phyloP scores from a whole-genome alignment of 306 rosid genomes.

The Astragalus membranaceus region DNA sequence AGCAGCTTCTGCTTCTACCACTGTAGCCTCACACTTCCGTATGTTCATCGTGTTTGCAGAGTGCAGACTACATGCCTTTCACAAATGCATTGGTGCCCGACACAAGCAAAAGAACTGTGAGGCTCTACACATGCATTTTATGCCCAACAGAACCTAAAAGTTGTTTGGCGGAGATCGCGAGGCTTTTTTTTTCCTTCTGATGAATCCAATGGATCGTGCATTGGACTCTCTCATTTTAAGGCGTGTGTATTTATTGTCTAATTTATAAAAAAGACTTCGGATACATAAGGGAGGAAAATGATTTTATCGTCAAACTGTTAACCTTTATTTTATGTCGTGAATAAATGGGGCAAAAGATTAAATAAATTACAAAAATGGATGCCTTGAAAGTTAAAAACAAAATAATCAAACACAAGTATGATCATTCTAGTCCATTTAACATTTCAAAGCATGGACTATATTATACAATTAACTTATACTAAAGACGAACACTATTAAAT shows the following conservation, averaged over 20 bases:
- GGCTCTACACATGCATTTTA: too few species aligned
- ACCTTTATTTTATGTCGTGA: neutral
- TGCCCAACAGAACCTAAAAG: too few species aligned
- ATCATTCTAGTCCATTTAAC: too few species aligned
- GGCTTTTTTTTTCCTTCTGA: neutral
- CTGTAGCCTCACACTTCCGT: neutral
- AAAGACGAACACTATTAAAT: too few species aligned
- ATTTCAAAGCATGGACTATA: too few species aligned
- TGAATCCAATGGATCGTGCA: neutral
- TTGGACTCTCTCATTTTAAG: too few species aligned
- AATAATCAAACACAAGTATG: neutral
- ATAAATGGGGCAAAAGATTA: too few species aligned
- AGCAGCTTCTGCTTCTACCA: neutral
- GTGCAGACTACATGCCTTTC: neutral
- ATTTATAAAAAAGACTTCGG: too few species aligned
- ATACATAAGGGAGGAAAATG: neutral
- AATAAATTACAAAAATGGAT: neutral
- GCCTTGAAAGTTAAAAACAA: neutral
- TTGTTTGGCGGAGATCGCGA: neutral
- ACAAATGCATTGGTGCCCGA: too few species aligned
- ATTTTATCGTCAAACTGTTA: neutral
- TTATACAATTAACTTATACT: too few species aligned
- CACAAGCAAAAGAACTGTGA: too few species aligned
- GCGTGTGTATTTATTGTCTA: too few species aligned
- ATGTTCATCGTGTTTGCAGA: neutral